Percentiles rank a stretch among this genome's conserved stretches.
phyloP scores from a whole-genome alignment of 306 rosid genomes.

The Corylus heterophylla region DNA sequence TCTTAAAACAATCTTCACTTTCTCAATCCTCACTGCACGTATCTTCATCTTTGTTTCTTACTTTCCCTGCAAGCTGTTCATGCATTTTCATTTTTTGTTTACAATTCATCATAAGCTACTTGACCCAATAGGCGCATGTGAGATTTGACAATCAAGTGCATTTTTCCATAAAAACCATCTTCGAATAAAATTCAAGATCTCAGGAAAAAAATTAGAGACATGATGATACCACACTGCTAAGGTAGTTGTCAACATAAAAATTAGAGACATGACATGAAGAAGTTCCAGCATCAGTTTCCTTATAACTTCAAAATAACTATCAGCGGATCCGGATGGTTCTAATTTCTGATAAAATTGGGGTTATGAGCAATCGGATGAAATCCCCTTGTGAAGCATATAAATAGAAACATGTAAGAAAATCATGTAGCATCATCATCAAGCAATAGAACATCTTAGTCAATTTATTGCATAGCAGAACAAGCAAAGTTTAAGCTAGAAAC shows the following conservation, averaged over 20 bases:
- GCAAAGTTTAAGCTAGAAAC: not conserved
- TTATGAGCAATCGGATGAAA: not conserved
- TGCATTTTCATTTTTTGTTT: not conserved
- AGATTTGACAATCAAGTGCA: not conserved
- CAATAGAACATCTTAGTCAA: slow-evolving; percentile 3
- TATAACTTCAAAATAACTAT: not conserved
- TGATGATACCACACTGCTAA: not conserved
- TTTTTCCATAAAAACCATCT: not conserved
- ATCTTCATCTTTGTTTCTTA: not conserved
- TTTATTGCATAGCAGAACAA: slow-evolving; percentile 8
- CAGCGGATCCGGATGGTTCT: not conserved
- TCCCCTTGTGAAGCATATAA: not conserved
- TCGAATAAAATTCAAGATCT: not conserved
- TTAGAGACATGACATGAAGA: too few relatives aligned
- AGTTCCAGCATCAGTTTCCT: not conserved
- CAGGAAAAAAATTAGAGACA: not conserved
- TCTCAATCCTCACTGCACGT: not conserved
- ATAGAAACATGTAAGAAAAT: not conserved
- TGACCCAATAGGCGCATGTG: not conserved
- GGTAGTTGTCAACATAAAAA: not conserved
- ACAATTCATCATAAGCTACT: not conserved
- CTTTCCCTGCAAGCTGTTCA: not conserved
- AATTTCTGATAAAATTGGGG: not conserved
- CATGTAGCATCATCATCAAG: not conserved
- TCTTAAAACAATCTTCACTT: not conserved